Conservation (phyloP, 164 flowering plant species). For the Nelumbo lutea region DNA sequence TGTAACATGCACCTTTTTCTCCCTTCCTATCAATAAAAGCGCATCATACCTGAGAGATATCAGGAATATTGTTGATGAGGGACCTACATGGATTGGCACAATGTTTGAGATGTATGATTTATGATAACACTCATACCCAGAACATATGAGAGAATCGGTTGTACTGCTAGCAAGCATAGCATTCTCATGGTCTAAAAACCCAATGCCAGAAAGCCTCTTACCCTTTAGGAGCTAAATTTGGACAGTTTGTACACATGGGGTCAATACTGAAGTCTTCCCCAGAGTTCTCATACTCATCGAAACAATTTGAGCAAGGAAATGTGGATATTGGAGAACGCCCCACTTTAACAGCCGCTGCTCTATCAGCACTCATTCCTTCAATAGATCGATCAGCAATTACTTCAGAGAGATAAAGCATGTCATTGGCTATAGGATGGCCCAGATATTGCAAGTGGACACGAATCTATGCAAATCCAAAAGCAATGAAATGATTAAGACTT, state of each 20-base stretch:
- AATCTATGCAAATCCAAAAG: constrained; percentile 39
- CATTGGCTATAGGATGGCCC: constrained; percentile 95
- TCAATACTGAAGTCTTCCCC: constrained; percentile 59
- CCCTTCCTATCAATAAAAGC: no score
- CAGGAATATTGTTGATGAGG: no score
- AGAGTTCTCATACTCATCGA: constrained; percentile 16
- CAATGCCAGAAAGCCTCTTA: constrained; percentile 22
- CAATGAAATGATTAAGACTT: not conserved
- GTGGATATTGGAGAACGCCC: constrained; percentile 11
- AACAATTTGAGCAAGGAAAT: constrained; percentile 10
- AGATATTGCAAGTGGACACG: constrained; percentile 77
- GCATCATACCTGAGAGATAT: no score
- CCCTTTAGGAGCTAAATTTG: constrained; percentile 90
- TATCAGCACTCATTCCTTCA: constrained; percentile 48
- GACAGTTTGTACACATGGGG: constrained; percentile 95
- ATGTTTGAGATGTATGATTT: no score
- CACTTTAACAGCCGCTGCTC: constrained; percentile 28
- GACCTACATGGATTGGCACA: no score
- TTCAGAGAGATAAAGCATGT: constrained; percentile 63
- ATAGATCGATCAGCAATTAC: constrained; percentile 31
- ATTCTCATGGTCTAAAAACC: not conserved
- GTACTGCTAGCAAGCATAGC: no score
- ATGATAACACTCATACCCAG: no score
- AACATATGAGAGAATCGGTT: no score
- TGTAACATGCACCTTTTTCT: no score